Evolutionary conservation across 306 rosid genomes (phyloP).

Genomic region (Fragaria ananassa): DNA sequence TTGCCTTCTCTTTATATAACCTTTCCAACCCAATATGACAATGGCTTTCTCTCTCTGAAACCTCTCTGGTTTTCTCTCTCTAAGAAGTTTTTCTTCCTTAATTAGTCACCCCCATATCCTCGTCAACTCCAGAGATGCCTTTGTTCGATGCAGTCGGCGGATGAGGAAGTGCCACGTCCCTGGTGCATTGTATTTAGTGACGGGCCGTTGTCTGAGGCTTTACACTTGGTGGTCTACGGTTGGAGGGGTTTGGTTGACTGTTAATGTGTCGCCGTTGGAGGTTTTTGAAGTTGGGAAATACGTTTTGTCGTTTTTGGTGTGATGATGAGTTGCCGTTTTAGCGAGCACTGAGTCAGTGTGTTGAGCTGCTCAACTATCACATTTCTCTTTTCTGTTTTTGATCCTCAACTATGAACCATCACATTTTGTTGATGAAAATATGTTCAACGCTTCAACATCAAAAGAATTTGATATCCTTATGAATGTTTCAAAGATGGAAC

Average conservation of each 20-base stretch:
- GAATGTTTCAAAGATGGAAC: neutral
- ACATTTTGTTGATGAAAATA: neutral
- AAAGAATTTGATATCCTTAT: neutral
- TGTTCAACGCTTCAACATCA: neutral
- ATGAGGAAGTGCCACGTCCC: slow-evolving; percentile 12
- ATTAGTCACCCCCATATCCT: slow-evolving; percentile 15
- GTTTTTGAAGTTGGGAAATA: neutral
- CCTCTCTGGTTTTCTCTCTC: slow-evolving; percentile 8
- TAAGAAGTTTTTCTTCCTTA: slow-evolving; percentile 11
- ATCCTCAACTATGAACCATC: neutral
- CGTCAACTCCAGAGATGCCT: slow-evolving; percentile 37
- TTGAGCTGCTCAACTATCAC: neutral
- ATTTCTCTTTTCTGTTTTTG: neutral
- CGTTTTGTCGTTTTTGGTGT: slow-evolving; percentile 8
- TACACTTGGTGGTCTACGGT: slow-evolving; percentile 18
- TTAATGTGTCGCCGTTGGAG: neutral
- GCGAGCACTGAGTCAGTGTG: neutral
- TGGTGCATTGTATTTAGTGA: accelerated
- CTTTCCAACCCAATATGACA: neutral
- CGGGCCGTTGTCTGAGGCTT: slow-evolving; percentile 7
- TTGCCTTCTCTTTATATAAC: slow-evolving; percentile 34
- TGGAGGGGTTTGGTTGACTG: slow-evolving; percentile 13
- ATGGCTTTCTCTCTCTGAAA: neutral
- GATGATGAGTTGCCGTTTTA: neutral
- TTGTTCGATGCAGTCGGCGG: slow-evolving; percentile 20